phyloP scores from a whole-genome alignment of 306 rosid species.

The Leucaena leucocephala region DNA sequence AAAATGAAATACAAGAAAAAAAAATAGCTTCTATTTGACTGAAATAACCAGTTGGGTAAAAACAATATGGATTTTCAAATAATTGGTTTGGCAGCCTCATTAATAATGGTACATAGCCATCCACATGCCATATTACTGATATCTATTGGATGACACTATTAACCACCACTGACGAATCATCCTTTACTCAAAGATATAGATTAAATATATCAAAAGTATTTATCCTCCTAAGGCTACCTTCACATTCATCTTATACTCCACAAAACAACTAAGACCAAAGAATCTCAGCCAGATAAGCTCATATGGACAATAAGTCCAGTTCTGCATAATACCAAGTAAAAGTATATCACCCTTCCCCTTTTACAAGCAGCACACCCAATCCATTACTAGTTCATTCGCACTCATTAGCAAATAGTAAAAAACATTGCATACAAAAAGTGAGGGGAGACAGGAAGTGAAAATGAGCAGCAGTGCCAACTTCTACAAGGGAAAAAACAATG shows the following conservation, averaged over 20 bases:
- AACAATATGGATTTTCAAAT: constrained; percentile 8
- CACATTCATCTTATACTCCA: not conserved
- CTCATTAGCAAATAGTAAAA: not conserved
- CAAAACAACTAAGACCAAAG: not conserved
- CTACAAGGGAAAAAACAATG: not conserved
- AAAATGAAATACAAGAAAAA: not conserved
- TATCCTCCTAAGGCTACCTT: not conserved
- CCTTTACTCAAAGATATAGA: not conserved
- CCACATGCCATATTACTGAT: not conserved
- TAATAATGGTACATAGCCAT: not conserved
- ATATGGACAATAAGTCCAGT: not conserved
- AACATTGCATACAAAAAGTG: not conserved
- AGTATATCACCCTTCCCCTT: not conserved
- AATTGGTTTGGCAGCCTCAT: not conserved
- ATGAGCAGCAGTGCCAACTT: not conserved
- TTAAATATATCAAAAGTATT: not conserved
- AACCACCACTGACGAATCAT: not conserved
- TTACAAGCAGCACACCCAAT: not conserved
- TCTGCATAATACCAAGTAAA: not conserved
- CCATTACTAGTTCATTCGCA: not conserved
- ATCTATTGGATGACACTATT: not conserved
- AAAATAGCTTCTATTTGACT: constrained; percentile 14
- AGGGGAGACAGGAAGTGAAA: not conserved
- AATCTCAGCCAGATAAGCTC: not conserved
- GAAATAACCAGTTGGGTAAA: not conserved